phyloP scores from a whole-genome alignment of 345 rosid genomes.

The Cochlearia excelsa region DNA sequence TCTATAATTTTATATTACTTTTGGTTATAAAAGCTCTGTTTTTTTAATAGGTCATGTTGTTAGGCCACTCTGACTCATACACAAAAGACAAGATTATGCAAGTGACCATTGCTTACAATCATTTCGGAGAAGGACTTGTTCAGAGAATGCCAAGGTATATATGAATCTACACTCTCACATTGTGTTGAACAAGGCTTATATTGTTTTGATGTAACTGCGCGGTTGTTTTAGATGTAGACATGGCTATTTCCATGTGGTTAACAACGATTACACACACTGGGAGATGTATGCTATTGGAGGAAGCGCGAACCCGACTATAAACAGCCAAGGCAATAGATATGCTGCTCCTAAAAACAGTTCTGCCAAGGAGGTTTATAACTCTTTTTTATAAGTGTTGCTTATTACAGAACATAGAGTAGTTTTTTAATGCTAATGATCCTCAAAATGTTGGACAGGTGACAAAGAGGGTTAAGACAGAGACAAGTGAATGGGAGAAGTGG shows the following conservation, averaged over 20 bases:
- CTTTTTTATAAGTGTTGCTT: background rate
- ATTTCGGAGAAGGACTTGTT: constrained; percentile 45
- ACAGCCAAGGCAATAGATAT: constrained; percentile 88
- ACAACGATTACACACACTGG: constrained; percentile 64
- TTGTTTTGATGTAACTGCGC: too few species aligned
- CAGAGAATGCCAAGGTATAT: constrained; percentile 90
- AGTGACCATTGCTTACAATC: constrained; percentile 57
- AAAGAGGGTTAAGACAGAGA: constrained; percentile 60
- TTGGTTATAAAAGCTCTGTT: background rate
- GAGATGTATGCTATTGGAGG: constrained; percentile 96
- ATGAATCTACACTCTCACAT: background rate
- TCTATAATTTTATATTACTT: background rate
- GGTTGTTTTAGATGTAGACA: constrained; percentile 62
- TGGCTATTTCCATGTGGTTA: constrained; percentile 87
- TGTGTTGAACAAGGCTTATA: background rate
- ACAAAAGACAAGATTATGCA: constrained; percentile 76
- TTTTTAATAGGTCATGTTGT: constrained; percentile 57
- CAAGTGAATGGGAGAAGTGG: constrained; percentile 52
- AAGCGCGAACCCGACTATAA: constrained; percentile 80
- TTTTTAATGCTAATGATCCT: too few species aligned
- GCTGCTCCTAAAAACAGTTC: constrained; percentile 62
- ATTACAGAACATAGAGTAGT: too few species aligned
- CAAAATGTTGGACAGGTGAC: constrained; percentile 50
- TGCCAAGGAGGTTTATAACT: constrained; percentile 62
- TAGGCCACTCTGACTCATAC: constrained; percentile 75